Evolutionary conservation across 805 yeast species (phyloP).

Genomic region (Wickerhamiella cacticola): DNA sequence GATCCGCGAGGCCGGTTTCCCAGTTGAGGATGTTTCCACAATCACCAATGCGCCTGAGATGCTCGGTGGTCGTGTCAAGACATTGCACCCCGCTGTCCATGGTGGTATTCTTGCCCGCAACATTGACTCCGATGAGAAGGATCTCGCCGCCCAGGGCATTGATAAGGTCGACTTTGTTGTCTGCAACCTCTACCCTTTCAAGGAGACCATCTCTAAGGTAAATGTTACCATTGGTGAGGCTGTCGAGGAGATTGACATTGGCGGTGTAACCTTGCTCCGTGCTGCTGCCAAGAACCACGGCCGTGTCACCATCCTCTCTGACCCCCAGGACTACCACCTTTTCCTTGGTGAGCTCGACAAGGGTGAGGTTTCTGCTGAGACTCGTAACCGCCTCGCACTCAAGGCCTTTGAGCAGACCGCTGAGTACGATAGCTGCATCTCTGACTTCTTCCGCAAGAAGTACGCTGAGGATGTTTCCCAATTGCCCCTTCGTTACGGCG

Average conservation of each 20-base stretch:
- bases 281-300: conserved; percentile 99
- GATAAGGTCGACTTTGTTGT: conserved; percentile 95
- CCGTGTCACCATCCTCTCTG: conserved; percentile 89
- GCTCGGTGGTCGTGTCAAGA: conserved; percentile 97
- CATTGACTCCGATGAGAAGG: conserved; percentile 80
- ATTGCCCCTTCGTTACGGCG: conserved; percentile 94
- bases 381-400: conserved; percentile 76
- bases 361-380: conserved; percentile 59
- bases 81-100: conserved; percentile 97
- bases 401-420: conserved; percentile 99
- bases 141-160: conserved; percentile 76
- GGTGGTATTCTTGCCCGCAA: conserved; percentile 89
- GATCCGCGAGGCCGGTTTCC: conserved; percentile 95
- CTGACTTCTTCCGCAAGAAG: conserved; percentile 95
- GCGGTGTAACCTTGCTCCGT: conserved; percentile 92
- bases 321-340: conserved; percentile 82
- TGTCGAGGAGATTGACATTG: conserved; percentile 96
- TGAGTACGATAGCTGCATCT: conserved; percentile 87
- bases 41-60: conserved; percentile 98
- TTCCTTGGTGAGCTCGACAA: conserved; percentile 69
- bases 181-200: conserved; percentile 96
- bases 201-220: conserved; percentile 90
- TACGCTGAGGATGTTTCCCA: conserved; percentile 83
- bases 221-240: conserved; percentile 96
- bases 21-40: conserved; percentile 88